These are phyloP conservation scores for Favolaschia claudopus DNA, from an alignment of 768 basidiomycete species.

Conservation along the genomic window DNA sequence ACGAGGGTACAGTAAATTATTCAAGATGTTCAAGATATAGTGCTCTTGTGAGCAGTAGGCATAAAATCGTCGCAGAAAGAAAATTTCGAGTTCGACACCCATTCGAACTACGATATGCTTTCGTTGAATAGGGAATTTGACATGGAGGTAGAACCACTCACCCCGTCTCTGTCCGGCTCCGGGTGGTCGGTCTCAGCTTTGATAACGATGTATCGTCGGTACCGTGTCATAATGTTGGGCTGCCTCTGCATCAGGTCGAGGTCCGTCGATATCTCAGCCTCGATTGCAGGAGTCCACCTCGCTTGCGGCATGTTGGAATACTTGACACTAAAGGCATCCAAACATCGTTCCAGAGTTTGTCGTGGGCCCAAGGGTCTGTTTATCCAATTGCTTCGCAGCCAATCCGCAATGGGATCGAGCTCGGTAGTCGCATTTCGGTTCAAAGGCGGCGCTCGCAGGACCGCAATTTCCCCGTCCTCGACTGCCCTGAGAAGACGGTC, in stretches of 20 bases:
- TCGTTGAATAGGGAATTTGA: background rate
- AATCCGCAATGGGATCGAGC: slow-evolving; percentile 35
- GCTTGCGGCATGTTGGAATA: slow-evolving; percentile 43
- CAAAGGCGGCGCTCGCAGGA: slow-evolving; percentile 56
- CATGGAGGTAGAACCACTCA: slow-evolving; percentile 41
- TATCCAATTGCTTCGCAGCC: slow-evolving; percentile 48
- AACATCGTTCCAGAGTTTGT: slow-evolving; percentile 52
- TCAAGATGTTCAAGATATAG: too few species aligned
- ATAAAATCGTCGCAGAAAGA: slow-evolving; percentile 3
- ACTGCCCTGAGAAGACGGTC: slow-evolving; percentile 56
- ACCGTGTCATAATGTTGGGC: slow-evolving; percentile 64
- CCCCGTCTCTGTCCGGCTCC: slow-evolving; percentile 48
- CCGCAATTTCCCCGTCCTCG: slow-evolving; percentile 62
- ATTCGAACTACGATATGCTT: slow-evolving; percentile 10
- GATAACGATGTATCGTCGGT: slow-evolving; percentile 73
- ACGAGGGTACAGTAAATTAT: too few species aligned
- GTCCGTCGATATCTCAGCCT: slow-evolving; percentile 56
- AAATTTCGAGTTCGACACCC: slow-evolving; percentile 7
- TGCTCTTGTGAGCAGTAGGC: background rate
- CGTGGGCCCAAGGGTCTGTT: slow-evolving; percentile 42
- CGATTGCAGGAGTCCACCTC: slow-evolving; percentile 47
- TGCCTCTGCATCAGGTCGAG: slow-evolving; percentile 65
- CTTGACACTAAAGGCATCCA: slow-evolving; percentile 47
- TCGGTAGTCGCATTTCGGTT: slow-evolving; percentile 33
- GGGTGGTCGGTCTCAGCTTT: slow-evolving; percentile 43